Evolutionary conservation across 2,329 filamentous ascomycete species (phyloP), one percentile per base, ranked within the genome.

Genomic region (Ophiostoma quercus): DNA sequence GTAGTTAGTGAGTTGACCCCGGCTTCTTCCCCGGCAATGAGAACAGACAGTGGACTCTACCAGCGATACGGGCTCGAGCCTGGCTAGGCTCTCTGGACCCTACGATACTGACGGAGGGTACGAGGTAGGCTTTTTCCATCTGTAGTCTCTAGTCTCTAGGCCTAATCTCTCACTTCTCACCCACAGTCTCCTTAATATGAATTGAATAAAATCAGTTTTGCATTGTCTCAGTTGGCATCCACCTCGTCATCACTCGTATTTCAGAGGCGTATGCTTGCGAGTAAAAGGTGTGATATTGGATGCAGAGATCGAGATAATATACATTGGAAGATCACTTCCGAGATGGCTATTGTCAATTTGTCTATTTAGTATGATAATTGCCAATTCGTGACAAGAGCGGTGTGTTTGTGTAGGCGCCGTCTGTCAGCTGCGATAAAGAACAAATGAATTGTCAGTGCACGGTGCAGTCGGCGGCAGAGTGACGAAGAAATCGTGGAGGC

Each of bases 1-100:
- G 7, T 16, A 34, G 57, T 2, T 34, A 62, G 25, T 62, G 43
- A 47, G 43, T 47, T n/a, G 51, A 57, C 51, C 51, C 60, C 32
- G 62, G 34, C 62, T 25, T 65, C 62, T 65, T 65, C 62, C 62
- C 62, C 62, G 60, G 60, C 32, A 63, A 34, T 63, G 62, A 39
- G 62, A 65, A 65, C 62, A 65, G 62, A 65, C 62, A 65, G 62
- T 39, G 62, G 62, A 39, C 62, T 65, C 16, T 37, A 65, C 62
- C 62, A 39, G 8, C 62, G 14, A 22, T 37, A 34, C 60, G 29
- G 29, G 16, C 60, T 37, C 32, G 22, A 57, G 51, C 51, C 51
- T 22, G 22, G n/a, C n/a, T 29, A 57, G n/a, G 51, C 51, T 41
- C 62, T 57, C 51, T 57, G 16, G 41, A 43, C 16, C 41, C 43